phyloP scores from a whole-genome alignment of 257 asterid genomes.

The Petunia secreta region DNA sequence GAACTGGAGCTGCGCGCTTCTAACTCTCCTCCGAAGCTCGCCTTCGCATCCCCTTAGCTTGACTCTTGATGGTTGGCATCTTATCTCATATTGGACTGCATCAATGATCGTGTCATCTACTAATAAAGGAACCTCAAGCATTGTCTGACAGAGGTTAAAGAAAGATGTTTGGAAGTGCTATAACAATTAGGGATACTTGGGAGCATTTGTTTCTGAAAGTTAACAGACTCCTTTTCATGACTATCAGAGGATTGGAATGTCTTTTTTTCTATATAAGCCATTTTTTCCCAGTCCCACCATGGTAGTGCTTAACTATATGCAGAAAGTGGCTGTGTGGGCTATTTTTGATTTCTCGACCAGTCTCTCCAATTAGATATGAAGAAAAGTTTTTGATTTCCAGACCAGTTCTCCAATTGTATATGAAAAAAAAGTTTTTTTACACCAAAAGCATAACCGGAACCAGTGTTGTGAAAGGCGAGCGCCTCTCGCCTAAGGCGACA shows the following conservation, averaged over 20 bases:
- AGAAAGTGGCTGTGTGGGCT: not conserved
- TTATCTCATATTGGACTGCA: too few relatives aligned
- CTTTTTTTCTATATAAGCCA: not conserved
- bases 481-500: too few relatives aligned
- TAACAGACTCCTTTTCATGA: conserved; percentile 7
- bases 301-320: conserved; percentile 16
- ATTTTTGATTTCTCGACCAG: not conserved
- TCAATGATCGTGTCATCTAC: not conserved
- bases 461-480: too few relatives aligned
- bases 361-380: not conserved
- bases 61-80: too few relatives aligned
- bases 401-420: not conserved
- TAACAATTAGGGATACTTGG: not conserved
- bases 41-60: too few relatives aligned
- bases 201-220: conserved; percentile 8
- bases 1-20: too few relatives aligned
- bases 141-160: not conserved
- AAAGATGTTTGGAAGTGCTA: conserved; percentile 1
- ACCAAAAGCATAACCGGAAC: not conserved
- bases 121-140: conserved; percentile 19
- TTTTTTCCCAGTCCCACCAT: not conserved
- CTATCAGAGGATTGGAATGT: not conserved
- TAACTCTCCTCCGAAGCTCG: too few relatives aligned
- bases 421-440: not conserved
- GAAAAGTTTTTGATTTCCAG: not conserved